These are phyloP conservation scores for Suillus variegatus DNA, from an alignment of 768 basidiomycete genomes.

Conservation along the genomic window DNA sequence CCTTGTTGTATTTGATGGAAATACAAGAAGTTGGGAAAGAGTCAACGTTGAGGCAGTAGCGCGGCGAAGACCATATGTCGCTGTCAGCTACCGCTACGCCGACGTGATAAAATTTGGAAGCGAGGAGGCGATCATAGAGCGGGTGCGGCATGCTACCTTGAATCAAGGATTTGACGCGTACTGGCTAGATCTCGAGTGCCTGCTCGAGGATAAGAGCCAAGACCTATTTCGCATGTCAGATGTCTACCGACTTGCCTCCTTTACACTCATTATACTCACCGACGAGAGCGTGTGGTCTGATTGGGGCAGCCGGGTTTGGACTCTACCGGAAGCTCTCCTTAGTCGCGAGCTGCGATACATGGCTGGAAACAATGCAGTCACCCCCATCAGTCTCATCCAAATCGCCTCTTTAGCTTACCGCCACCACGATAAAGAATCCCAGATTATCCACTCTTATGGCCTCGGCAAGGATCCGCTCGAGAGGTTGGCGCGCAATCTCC, in stretches of 20 bases:
- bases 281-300: constrained; percentile 14
- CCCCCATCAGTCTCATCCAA: constrained; percentile 21
- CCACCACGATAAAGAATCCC: constrained; percentile 17
- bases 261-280: constrained; percentile 26
- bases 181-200: constrained; percentile 21
- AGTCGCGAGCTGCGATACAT: constrained; percentile 22
- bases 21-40: constrained; percentile 3
- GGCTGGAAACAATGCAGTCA: constrained; percentile 16
- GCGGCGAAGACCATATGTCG: constrained; percentile 17
- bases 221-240: constrained; percentile 28
- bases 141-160: constrained; percentile 10
- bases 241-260: constrained; percentile 21
- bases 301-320: constrained; percentile 28
- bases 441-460: constrained; percentile 23
- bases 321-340: constrained; percentile 23
- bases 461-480: constrained; percentile 22
- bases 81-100: constrained; percentile 19
- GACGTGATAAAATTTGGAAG: constrained; percentile 14
- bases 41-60: constrained; percentile 7
- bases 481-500: constrained; percentile 22
- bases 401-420: constrained; percentile 25
- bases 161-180: constrained; percentile 17
- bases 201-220: constrained; percentile 12
- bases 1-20: constrained; percentile 18
- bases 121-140: not conserved